Percentiles rank a stretch among this genome's conserved stretches.
Conservation (phyloP, 1,139 yeast genomes). For the Barnettozyma hawaiiensis region DNA sequence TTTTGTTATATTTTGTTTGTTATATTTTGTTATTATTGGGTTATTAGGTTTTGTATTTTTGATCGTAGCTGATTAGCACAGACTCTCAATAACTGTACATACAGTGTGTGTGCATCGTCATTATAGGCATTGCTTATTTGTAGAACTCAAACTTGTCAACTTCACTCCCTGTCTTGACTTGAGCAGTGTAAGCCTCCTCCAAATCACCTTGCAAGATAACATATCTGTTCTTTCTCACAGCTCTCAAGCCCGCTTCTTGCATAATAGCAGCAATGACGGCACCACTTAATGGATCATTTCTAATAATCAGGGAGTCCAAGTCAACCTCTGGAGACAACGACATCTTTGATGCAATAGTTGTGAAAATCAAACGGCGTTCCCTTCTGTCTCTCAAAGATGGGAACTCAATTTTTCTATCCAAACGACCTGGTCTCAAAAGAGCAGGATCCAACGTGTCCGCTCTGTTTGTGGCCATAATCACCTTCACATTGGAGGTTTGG, state of each 20-base stretch:
- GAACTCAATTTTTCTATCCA: constrained; percentile 96
- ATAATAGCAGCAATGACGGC: constrained; percentile 98
- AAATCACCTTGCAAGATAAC: constrained; percentile 92
- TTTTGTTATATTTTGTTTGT: not conserved
- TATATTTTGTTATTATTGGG: too few relatives aligned
- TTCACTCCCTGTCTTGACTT: constrained; percentile 92
- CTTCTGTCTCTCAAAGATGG: constrained; percentile 94
- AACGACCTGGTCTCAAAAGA: constrained; percentile 93
- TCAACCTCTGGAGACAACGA: constrained; percentile 97
- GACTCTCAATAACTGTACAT: too few relatives aligned
- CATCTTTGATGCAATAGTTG: constrained; percentile 96
- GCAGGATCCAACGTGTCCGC: constrained; percentile 98
- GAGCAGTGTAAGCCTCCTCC: constrained; percentile 96
- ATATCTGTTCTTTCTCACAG: constrained; percentile 96
- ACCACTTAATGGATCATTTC: constrained; percentile 96
- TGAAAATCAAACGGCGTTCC: constrained; percentile 92
- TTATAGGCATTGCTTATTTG: constrained; percentile 60
- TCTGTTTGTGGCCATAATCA: constrained; percentile 98
- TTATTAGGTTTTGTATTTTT: too few relatives aligned
- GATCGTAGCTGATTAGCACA: not conserved
- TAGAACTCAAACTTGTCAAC: constrained; percentile 97
- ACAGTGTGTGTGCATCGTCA: too few relatives aligned
- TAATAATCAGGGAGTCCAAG: constrained; percentile 85
- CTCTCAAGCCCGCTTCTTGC: constrained; percentile 99
- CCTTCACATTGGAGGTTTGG: constrained; percentile 91